Evolutionary conservation across 192 early-diverging fungal species (phyloP).

Genomic region (Chytriomyces sp.): DNA sequence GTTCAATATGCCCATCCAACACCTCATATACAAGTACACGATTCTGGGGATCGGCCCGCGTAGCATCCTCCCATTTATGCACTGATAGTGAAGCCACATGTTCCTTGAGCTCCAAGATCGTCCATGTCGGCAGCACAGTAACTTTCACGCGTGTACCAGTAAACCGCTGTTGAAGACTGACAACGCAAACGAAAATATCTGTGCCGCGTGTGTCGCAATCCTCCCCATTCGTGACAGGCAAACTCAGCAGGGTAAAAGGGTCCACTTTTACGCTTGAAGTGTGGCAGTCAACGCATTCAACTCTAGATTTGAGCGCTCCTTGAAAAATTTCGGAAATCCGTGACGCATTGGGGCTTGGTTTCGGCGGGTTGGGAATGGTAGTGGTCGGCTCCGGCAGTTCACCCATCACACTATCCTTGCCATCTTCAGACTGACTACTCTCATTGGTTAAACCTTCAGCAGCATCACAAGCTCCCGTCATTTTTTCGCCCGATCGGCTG

Average conservation of each 20-base stretch:
- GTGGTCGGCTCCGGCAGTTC: background rate
- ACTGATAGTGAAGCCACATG: background rate
- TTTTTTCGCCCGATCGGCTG: background rate
- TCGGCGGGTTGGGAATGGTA: too few species aligned
- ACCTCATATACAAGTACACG: background rate
- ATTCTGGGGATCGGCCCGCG: background rate
- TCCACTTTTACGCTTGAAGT: constrained; percentile 33
- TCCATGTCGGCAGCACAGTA: background rate
- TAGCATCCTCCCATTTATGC: background rate
- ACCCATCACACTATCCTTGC: background rate
- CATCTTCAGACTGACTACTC: background rate
- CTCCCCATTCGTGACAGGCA: constrained; percentile 59
- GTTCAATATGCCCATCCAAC: background rate
- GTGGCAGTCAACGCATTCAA: constrained; percentile 33
- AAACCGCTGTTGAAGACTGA: constrained; percentile 11
- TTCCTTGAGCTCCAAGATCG: constrained; percentile 12
- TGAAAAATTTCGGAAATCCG: constrained; percentile 20
- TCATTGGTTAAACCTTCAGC: background rate
- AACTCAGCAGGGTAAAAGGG: constrained; percentile 30
- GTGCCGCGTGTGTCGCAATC: constrained; percentile 32
- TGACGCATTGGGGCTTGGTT: background rate
- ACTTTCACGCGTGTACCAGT: constrained; percentile 1
- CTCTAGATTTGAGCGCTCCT: constrained; percentile 36
- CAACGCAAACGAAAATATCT: background rate
- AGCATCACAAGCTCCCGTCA: background rate